phyloP scores from a whole-genome alignment of 768 basidiomycete species.

The Kwoniella sp. region DNA sequence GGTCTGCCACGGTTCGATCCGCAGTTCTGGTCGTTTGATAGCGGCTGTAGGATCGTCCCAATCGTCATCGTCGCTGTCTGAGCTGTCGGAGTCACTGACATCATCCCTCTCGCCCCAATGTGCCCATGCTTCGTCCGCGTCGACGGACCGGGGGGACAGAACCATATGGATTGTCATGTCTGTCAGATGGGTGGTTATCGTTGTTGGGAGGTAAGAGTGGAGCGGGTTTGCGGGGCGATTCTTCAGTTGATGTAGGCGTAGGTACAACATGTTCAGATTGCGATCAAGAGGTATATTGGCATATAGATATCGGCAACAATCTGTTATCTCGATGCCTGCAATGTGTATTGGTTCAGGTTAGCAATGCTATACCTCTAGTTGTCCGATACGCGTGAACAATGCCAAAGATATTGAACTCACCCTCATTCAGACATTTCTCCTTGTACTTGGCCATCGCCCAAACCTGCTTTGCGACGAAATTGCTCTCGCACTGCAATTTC shows the following conservation, averaged over 20 bases:
- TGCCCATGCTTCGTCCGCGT: slow-evolving; percentile 46
- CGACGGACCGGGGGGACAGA: slow-evolving; percentile 73
- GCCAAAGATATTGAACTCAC: no score
- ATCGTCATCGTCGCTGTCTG: slow-evolving; percentile 27
- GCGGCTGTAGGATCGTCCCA: slow-evolving; percentile 28
- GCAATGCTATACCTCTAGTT: background rate
- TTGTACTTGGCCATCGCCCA: slow-evolving; percentile 70
- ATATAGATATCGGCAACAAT: slow-evolving; percentile 61
- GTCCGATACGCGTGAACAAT: no score
- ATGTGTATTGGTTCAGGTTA: slow-evolving; percentile 37
- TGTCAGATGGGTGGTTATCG: slow-evolving; percentile 77
- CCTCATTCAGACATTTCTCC: slow-evolving; percentile 64
- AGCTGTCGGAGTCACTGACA: slow-evolving; percentile 24
- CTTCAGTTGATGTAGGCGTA: slow-evolving; percentile 66
- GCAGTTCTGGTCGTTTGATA: slow-evolving; percentile 61
- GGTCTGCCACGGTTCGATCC: slow-evolving; percentile 88
- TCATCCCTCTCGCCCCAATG: slow-evolving; percentile 49
- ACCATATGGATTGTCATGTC: slow-evolving; percentile 81
- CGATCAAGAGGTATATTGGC: slow-evolving; percentile 70
- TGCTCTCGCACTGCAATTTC: slow-evolving; percentile 82
- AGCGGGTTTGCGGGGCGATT: slow-evolving; percentile 40
- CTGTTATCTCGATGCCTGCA: slow-evolving; percentile 49
- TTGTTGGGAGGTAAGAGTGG: slow-evolving; percentile 59
- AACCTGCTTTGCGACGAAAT: slow-evolving; percentile 82
- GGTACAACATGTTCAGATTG: slow-evolving; percentile 77